These are phyloP conservation scores for Coffea canephora DNA, from an alignment of 257 asterid species.

Conservation along the genomic window DNA sequence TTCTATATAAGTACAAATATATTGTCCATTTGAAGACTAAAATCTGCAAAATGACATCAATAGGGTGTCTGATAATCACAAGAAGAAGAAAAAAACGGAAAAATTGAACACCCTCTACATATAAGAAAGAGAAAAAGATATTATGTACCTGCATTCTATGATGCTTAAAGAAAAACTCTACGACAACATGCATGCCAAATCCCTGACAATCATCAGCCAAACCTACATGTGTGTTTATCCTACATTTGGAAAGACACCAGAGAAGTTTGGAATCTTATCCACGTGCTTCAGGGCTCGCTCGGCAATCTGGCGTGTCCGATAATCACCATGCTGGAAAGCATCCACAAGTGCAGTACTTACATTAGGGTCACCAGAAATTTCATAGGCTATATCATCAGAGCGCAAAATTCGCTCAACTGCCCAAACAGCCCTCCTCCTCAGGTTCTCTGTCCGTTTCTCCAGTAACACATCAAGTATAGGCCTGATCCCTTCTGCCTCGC, in stretches of 20 bases:
- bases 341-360: slow-evolving; percentile 83
- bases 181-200: background rate
- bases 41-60: slow-evolving; percentile 5
- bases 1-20: slow-evolving; percentile 11
- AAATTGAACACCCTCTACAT: slow-evolving; percentile 23
- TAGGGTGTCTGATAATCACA: background rate
- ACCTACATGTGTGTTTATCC: slow-evolving; percentile 24
- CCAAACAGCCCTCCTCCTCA: slow-evolving; percentile 82
- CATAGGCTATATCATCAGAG: slow-evolving; percentile 57
- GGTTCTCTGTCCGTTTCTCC: slow-evolving; percentile 72
- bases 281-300: slow-evolving; percentile 85
- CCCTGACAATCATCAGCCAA: background rate
- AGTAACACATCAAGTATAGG: slow-evolving; percentile 69
- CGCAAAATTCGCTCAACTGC: slow-evolving; percentile 81
- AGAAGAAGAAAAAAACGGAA: slow-evolving; percentile 1
- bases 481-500: slow-evolving; percentile 66
- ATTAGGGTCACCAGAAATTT: slow-evolving; percentile 68
- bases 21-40: background rate
- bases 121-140: slow-evolving; percentile 11
- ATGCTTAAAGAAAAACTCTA: background rate
- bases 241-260: slow-evolving; percentile 67
- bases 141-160: slow-evolving; percentile 41
- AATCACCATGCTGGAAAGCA: slow-evolving; percentile 86
- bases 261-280: slow-evolving; percentile 85
- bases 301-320: slow-evolving; percentile 79